Evolutionary conservation across 306 rosid genomes (phyloP).

Genomic region (Heteromeles arbutifolia): DNA sequence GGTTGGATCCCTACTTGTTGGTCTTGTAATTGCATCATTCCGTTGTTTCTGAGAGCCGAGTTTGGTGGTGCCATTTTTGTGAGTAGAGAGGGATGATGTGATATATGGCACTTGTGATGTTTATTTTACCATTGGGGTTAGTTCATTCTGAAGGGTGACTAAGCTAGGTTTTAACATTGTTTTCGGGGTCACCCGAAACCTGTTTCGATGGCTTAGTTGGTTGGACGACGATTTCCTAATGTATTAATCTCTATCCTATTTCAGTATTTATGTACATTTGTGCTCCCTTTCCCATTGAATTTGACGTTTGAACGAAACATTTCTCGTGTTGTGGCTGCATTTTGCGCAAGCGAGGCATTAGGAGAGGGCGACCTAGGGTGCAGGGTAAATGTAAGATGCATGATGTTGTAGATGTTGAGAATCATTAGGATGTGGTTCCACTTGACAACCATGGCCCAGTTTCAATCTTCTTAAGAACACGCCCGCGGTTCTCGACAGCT

Average conservation of each 20-base stretch:
- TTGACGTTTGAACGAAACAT: neutral
- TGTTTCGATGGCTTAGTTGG: neutral
- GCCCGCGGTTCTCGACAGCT: neutral
- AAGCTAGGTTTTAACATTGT: neutral
- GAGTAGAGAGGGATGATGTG: conserved; percentile 2
- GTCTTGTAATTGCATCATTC: conserved; percentile 18
- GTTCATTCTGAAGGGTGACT: neutral
- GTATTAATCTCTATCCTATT: neutral
- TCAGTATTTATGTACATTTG: neutral
- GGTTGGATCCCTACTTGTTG: conserved; percentile 23
- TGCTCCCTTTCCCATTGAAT: neutral
- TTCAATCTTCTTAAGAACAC: neutral
- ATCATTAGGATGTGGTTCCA: neutral
- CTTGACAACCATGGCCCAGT: neutral
- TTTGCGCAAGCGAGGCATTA: neutral
- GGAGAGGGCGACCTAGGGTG: neutral
- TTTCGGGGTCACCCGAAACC: neutral
- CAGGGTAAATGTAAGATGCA: neutral
- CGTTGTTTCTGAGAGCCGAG: conserved; percentile 20
- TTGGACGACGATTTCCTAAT: neutral
- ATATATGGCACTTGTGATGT: conserved; percentile 1
- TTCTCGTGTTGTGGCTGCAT: neutral
- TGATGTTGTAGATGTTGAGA: neutral
- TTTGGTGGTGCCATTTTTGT: conserved; percentile 14
- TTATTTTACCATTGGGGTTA: neutral